Base-by-base conservation (phyloP, 2,329 filamentous ascomycete genomes). In the Paecilomyces dactylethromorphus region DNA sequence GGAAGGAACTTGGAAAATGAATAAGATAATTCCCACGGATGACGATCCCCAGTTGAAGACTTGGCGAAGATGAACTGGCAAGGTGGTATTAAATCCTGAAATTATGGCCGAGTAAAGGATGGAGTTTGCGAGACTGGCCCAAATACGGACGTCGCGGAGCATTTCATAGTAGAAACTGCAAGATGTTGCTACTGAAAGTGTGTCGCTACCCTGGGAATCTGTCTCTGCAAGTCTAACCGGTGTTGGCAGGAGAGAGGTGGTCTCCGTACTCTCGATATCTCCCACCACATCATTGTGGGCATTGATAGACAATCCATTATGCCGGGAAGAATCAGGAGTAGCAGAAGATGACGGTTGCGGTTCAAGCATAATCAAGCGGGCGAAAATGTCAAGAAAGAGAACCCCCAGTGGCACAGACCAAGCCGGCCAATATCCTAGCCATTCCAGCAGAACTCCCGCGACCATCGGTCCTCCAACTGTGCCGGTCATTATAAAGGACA, bases 281-380 rank as follows among this genome's bases (percentile, higher is more conserved):
- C n/a, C n/a, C n/a, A n/a, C n/a, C n/a, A n/a, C n/a, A n/a, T n/a
- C n/a, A n/a, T n/a, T n/a, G n/a, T n/a, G n/a, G n/a, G n/a, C n/a
- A n/a, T n/a, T 13, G 35, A 39, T 39, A 15, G 11, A 39, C 13
- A n/a, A n/a, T n/a, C n/a, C n/a, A n/a, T n/a, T n/a, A n/a, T n/a
- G n/a, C n/a, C n/a, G n/a, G n/a, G n/a, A n/a, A n/a, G n/a, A n/a
- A n/a, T n/a, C n/a, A n/a, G n/a, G n/a, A n/a, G n/a, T n/a, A n/a
- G n/a, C n/a, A n/a, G n/a, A n/a, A n/a, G n/a, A n/a, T n/a, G n/a
- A n/a, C 12, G 6, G 13, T 39, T 12, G 6, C 3, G 35, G 35
- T 10, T 70, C 56, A 64, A 70, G 1, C n/a, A n/a, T n/a, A n/a
- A n/a, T n/a, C 0, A 68, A 3, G n/a, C 69, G 64, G 53, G 64